Evolutionary conservation across 371 early-diverging fungal species (phyloP), one percentile per base, ranked within the genome.

Genomic region (Mucor ambiguus): DNA sequence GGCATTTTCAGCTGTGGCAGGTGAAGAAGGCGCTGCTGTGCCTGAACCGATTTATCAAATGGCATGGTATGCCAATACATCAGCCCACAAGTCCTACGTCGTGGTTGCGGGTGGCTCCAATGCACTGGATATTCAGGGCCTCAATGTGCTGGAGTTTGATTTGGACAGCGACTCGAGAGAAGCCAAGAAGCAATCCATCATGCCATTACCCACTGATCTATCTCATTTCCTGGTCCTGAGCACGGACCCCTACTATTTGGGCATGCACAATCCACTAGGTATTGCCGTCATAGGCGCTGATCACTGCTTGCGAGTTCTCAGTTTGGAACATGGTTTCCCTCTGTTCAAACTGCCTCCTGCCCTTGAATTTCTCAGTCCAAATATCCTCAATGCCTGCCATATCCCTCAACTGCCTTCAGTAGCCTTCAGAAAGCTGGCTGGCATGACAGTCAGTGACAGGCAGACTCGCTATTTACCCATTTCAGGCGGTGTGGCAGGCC

Each of bases 31-130:
- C 6, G n/a, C 56, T 29, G 41, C 55, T 3, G 46, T 56, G 29
- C 16, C 57, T 3, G 81, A 84, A 14, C 86, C 88, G 4, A 76
- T 87, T 43, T 87, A 83, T 58, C 78, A 76, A 33, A 70, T 87
- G 26, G 68, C 77, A 0, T 87, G 88, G 88, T 85, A 84, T 56
- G 63, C 76, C 5, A 72, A 73, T 37, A 67, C 66, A 1, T 63
- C 65, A 26, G 60, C 56, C 16, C 58, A 78, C 8, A 82, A 78
- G 49, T 76, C 85, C 0, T 82, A 69, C 44, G 69, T 87, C 11
- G 65, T 85, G 2, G 75, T 84, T 2, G 83, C 85, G 0, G 86
- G 85, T 4, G 88, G 85, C 0, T 29, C 58, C 2, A 37, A 64
- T 20, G 55, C 66, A 0, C 66, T 80, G 3, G 76, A 74, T 59